Base-by-base conservation (phyloP, 805 yeast species). In the Yamadazyma insecticola region DNA sequence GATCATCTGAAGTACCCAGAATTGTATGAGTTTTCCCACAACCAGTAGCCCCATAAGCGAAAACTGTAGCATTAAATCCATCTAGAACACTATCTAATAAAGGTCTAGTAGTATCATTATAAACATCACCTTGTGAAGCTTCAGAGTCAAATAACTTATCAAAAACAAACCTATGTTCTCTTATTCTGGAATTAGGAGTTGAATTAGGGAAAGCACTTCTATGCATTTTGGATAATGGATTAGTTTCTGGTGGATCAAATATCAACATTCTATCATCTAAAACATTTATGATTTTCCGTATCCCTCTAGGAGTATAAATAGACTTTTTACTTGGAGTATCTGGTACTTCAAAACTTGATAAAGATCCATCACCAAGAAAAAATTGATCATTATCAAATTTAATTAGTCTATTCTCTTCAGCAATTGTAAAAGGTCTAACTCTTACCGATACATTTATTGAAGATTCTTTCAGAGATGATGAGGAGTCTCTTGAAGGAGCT, bases 11-110 rank as follows among this genome's bases (percentile, higher is more conserved):
- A 0, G 79, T 72, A 0, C 96, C 96, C 51, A 81, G 74, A 19
- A 89, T 83, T 0, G 97, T 89, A 52, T 82, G 87, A 0, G 97
- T 89, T 51, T 89, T 89, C n/a, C 97, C 97, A 55, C 97, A 89
- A 0, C 97, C 97, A 0, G 97, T 89, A 17, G 97, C 95, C 1
- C 97, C 97, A 53, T 89, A 89, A 1, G 97, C 97, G 63, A 89
- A 89, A 0, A 89, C 86, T 0, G 96, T 87, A 5, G 95, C 81
- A 53, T 90, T 88, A 56, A 65, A 85, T 1, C 97, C 97, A 39
- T 84, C 92, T 24, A 89, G 53, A 0, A 87, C 78, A 23, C 80
- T 72, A 38, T 79, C 86, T 6, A 89, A 62, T 28, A 87, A 60
- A 0, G 95, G 90, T 30, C 68, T 63, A 0, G 95, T 76, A 1